These are phyloP conservation scores for Penicillium dipodomyicola DNA, from an alignment of 495 filamentous ascomycete genomes.

Conservation along the genomic window DNA sequence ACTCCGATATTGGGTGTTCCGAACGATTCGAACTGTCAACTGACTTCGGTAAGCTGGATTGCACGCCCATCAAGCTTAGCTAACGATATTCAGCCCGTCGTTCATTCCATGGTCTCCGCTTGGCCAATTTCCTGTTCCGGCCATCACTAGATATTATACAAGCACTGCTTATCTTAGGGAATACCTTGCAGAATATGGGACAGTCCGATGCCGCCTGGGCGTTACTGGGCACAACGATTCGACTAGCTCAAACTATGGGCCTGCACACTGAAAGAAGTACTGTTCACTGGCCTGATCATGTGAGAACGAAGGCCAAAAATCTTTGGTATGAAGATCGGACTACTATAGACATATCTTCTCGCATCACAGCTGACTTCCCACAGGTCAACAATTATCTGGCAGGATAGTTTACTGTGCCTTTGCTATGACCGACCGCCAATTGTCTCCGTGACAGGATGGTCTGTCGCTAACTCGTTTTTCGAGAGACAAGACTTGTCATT, in stretches of 20 bases:
- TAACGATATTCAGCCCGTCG: conserved; percentile 25
- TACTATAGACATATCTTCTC: too few relatives aligned
- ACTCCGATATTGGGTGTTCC: conserved; percentile 40
- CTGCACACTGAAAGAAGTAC: conserved; percentile 34
- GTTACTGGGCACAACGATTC: conserved; percentile 42
- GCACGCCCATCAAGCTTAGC: too few relatives aligned
- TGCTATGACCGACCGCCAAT: conserved; percentile 39
- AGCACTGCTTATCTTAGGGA: conserved; percentile 44
- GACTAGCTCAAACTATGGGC: conserved; percentile 48
- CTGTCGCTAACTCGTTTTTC: too few relatives aligned
- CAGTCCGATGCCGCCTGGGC: conserved; percentile 52
- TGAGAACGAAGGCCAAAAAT: conserved; percentile 22
- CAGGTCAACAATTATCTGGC: conserved; percentile 36
- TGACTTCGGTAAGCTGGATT: conserved; percentile 12
- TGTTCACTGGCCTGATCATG: conserved; percentile 25
- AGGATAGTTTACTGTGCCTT: conserved; percentile 37
- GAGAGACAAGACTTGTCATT: conserved; percentile 24
- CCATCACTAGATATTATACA: conserved; percentile 45
- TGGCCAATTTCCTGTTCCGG: conserved; percentile 48
- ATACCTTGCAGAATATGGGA: conserved; percentile 48
- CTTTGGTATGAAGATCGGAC: too few relatives aligned
- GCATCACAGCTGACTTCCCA: too few relatives aligned
- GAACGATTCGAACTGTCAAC: conserved; percentile 28
- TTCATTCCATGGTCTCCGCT: conserved; percentile 38
- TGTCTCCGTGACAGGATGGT: conserved; percentile 27